These are phyloP conservation scores for Paramecium pentaurelia DNA, from an alignment of 73 alveolate species.

Conservation along the genomic window DNA sequence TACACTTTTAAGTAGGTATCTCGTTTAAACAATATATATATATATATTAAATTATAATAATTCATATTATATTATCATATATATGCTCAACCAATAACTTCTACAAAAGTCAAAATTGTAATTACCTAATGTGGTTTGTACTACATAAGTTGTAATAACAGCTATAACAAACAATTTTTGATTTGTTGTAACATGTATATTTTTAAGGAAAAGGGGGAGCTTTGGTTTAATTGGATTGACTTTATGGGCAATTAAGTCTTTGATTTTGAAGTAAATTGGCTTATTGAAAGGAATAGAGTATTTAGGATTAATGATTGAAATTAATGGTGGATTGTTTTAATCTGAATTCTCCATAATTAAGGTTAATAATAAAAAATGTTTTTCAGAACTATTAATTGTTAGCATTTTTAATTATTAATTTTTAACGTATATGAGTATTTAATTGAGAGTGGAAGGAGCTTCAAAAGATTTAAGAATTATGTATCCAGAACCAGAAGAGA, in stretches of 20 bases:
- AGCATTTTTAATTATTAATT: neutral
- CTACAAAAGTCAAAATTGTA: neutral
- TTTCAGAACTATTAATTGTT: neutral
- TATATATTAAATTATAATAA: neutral
- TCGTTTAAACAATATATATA: no score
- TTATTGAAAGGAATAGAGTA: neutral
- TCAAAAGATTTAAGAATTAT: neutral
- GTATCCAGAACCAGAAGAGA: neutral
- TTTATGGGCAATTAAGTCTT: neutral
- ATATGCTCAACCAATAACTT: neutral
- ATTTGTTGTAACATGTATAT: neutral
- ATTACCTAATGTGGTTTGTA: neutral
- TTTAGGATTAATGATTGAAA: neutral
- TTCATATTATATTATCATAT: neutral
- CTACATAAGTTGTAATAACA: neutral
- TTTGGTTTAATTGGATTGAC: neutral
- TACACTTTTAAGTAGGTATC: no score
- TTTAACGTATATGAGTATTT: constrained; percentile 9
- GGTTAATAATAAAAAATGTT: neutral
- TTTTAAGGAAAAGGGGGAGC: neutral
- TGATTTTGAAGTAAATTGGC: neutral
- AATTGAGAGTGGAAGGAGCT: constrained; percentile 13
- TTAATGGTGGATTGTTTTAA: neutral
- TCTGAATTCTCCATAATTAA: neutral
- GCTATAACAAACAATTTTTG: neutral